Evolutionary conservation across 2,329 filamentous ascomycete species (phyloP).

Genomic region (Chalaropsis thielavioides): DNA sequence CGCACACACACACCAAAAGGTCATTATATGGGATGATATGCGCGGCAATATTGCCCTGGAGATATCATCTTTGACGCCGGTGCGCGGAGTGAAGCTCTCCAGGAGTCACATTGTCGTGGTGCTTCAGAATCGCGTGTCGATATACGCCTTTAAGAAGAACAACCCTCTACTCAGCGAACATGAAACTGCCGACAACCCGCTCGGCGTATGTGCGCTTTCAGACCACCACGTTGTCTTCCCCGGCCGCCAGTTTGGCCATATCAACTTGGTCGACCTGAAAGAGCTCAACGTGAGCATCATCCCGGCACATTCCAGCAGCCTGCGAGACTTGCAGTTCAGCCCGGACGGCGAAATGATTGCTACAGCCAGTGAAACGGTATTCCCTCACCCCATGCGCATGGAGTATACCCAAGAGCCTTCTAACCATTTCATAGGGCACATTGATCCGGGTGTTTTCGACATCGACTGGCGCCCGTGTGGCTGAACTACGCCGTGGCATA

Average conservation of each 20-base stretch:
- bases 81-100: conserved; percentile 66
- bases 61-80: conserved; percentile 66
- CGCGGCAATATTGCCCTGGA: conserved; percentile 58
- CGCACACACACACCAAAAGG: conserved; percentile 27
- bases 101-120: conserved; percentile 65
- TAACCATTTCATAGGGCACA: conserved; percentile 42
- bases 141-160: conserved; percentile 65
- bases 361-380: conserved; percentile 65
- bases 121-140: conserved; percentile 64
- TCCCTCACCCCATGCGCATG: neutral
- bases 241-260: conserved; percentile 73
- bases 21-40: conserved; percentile 84
- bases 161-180: conserved; percentile 59
- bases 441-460: conserved; percentile 77
- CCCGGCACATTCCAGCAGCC: conserved; percentile 66
- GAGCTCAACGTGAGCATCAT: conserved; percentile 84
- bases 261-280: conserved; percentile 68
- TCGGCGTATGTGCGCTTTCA: conserved; percentile 66
- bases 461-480: conserved; percentile 61
- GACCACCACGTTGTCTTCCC: conserved; percentile 66
- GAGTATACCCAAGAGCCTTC: neutral
- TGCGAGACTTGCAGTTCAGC: conserved; percentile 69
- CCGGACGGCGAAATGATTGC: conserved; percentile 68
- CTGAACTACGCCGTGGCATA: conserved; percentile 75
- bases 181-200: conserved; percentile 72